These are phyloP conservation scores for Fusarium bulbicola DNA, from an alignment of 2,329 filamentous ascomycete genomes.

Conservation along the genomic window DNA sequence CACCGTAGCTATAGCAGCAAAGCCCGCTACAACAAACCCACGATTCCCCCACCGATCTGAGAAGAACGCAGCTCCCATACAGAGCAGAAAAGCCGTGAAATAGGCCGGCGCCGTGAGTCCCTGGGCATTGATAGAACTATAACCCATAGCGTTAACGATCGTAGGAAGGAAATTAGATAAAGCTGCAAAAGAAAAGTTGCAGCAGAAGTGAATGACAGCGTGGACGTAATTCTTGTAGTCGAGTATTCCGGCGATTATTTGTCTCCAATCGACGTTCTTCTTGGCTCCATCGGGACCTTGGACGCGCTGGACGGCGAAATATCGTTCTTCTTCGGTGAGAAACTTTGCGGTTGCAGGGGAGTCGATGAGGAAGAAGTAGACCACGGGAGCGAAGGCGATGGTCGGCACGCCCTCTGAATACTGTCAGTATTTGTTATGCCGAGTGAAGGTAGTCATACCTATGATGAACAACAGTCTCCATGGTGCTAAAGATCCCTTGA, in stretches of 20 bases:
- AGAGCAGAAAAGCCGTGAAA: conserved; percentile 2
- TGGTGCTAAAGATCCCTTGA: conserved; percentile 3
- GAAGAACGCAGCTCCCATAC: conserved; percentile 16
- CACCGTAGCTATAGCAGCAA: neutral
- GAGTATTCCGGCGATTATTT: conserved; percentile 1
- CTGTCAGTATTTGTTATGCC: neutral
- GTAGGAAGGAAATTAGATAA: conserved; percentile 32
- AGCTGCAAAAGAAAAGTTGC: conserved; percentile 32
- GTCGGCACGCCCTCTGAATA: conserved; percentile 8
- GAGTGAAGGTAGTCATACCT: neutral
- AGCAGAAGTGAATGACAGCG: conserved; percentile 32
- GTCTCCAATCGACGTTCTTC: conserved; percentile 16
- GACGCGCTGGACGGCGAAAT: neutral
- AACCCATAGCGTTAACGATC: conserved; percentile 12
- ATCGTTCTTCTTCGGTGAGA: conserved; percentile 8
- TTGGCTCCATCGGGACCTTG: neutral
- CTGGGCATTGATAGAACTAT: conserved; percentile 11
- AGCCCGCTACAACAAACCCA: neutral
- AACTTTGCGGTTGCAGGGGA: conserved; percentile 22
- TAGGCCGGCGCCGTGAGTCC: conserved; percentile 21
- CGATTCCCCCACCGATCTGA: conserved; percentile 21
- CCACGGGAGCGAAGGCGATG: neutral
- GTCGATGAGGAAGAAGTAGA: conserved; percentile 32
- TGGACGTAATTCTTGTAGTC: conserved; percentile 34
- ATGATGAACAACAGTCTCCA: conserved; percentile 20